Conservation (phyloP, 768 basidiomycete species). For the Chiua virens region DNA sequence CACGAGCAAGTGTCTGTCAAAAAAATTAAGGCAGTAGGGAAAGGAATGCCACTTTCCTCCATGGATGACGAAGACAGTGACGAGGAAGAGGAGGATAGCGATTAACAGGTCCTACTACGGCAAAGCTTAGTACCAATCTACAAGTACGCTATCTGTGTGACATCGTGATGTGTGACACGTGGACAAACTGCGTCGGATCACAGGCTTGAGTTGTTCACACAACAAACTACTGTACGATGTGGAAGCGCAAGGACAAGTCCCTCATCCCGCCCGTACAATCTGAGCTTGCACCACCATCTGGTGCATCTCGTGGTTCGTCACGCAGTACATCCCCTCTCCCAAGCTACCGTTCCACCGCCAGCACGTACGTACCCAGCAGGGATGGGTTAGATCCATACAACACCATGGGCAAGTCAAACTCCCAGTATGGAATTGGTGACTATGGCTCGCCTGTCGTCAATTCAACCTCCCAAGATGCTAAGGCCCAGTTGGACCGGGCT, state of each 20-base stretch:
- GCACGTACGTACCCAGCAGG: constrained; percentile 67
- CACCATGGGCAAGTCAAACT: constrained; percentile 25
- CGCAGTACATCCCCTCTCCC: constrained; percentile 41
- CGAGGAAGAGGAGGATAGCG: constrained; percentile 38
- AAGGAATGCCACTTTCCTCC: constrained; percentile 52
- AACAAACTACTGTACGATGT: neutral
- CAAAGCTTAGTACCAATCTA: too few relatives aligned
- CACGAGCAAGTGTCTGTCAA: constrained; percentile 79
- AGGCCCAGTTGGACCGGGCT: constrained; percentile 59
- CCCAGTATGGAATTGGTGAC: constrained; percentile 28
- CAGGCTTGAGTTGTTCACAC: constrained; percentile 4
- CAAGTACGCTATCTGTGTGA: too few relatives aligned
- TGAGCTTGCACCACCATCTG: constrained; percentile 26
- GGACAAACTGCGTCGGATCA: neutral
- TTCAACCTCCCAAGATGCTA: constrained; percentile 19
- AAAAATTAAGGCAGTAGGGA: constrained; percentile 74
- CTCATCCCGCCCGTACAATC: constrained; percentile 67
- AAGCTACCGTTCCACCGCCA: constrained; percentile 50
- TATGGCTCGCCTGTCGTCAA: constrained; percentile 14
- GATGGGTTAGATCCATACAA: constrained; percentile 60
- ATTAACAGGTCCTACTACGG: constrained; percentile 24
- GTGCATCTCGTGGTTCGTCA: constrained; percentile 28
- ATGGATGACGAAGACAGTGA: constrained; percentile 36
- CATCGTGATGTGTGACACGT: too few relatives aligned
- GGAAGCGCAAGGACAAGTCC: constrained; percentile 64